Evolutionary conservation across 2,329 filamentous ascomycete genomes (phyloP).

Genomic region (Colletotrichum siamense): DNA sequence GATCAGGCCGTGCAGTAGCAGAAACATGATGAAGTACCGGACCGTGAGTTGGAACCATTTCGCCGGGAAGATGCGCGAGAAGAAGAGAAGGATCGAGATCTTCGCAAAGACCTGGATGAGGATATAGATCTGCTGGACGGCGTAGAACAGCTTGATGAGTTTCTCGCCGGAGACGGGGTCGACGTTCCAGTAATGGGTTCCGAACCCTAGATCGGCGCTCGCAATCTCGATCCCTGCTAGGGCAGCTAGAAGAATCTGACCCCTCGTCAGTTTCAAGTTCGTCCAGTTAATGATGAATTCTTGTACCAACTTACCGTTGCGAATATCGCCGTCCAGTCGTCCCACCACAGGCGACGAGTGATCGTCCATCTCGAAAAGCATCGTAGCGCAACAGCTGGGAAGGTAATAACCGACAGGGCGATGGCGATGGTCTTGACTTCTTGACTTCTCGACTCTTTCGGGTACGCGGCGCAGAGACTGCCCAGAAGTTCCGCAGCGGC

Average conservation of each 20-base stretch:
- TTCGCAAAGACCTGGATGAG: conserved; percentile 29
- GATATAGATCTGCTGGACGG: conserved; percentile 27
- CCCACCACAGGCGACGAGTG: conserved; percentile 23
- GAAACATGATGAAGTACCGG: conserved; percentile 11
- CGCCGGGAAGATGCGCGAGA: conserved; percentile 26
- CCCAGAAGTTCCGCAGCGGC: background rate
- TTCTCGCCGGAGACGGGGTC: conserved; percentile 10
- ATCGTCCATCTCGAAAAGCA: conserved; percentile 22
- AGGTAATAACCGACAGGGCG: conserved; percentile 16
- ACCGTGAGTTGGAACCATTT: conserved; percentile 22
- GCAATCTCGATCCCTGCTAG: conserved; percentile 24
- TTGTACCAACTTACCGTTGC: conserved; percentile 6
- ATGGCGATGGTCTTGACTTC: conserved; percentile 32
- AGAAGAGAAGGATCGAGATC: conserved; percentile 29
- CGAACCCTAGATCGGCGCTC: conserved; percentile 26
- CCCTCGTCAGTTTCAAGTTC: background rate
- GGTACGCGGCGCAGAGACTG: conserved; percentile 23
- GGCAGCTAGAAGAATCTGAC: conserved; percentile 16
- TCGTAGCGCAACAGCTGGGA: conserved; percentile 20
- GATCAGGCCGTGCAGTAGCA: conserved; percentile 23
- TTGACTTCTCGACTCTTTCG: conserved; percentile 22
- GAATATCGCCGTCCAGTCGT: conserved; percentile 21
- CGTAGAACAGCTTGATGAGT: conserved; percentile 25
- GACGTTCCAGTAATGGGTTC: conserved; percentile 29
- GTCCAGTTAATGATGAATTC: too few relatives aligned